Evolutionary conservation across 768 basidiomycete genomes (phyloP).

Genomic region (Tylopilus subfusipes): DNA sequence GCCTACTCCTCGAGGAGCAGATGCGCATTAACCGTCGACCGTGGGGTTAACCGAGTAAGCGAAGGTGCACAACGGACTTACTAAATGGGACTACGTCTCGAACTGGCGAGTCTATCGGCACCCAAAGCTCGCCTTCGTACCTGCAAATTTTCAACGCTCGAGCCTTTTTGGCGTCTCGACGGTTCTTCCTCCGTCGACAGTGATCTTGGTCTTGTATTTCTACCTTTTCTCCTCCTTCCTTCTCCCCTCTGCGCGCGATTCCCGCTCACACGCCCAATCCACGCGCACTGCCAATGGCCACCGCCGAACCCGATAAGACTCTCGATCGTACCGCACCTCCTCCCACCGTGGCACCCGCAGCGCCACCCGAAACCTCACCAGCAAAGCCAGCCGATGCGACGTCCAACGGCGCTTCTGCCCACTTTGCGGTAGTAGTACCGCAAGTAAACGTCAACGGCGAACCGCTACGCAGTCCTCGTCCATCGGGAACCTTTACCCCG

Average conservation of each 20-base stretch:
- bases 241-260: conserved; percentile 10
- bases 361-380: conserved; percentile 5
- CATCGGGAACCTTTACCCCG: conserved; percentile 22
- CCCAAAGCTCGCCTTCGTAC: conserved; percentile 18
- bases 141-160: conserved; percentile 28
- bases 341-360: neutral
- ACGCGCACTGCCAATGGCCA: conserved; percentile 23
- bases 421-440: conserved; percentile 25
- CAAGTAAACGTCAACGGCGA: conserved; percentile 37
- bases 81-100: conserved; percentile 25
- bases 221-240: conserved; percentile 10
- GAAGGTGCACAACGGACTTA: conserved; percentile 13
- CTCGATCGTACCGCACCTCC: conserved; percentile 21
- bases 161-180: conserved; percentile 16
- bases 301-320: conserved; percentile 23
- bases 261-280: conserved; percentile 2
- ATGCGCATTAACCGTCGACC: neutral
- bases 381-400: conserved; percentile 7
- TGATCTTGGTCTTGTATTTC: conserved; percentile 19
- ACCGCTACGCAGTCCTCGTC: conserved; percentile 31
- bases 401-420: conserved; percentile 11
- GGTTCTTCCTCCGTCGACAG: neutral
- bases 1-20: neutral
- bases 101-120: conserved; percentile 18
- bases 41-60: conserved; percentile 15